phyloP scores from a whole-genome alignment of 768 basidiomycete species.

The Neoboletus brunneissimus region DNA sequence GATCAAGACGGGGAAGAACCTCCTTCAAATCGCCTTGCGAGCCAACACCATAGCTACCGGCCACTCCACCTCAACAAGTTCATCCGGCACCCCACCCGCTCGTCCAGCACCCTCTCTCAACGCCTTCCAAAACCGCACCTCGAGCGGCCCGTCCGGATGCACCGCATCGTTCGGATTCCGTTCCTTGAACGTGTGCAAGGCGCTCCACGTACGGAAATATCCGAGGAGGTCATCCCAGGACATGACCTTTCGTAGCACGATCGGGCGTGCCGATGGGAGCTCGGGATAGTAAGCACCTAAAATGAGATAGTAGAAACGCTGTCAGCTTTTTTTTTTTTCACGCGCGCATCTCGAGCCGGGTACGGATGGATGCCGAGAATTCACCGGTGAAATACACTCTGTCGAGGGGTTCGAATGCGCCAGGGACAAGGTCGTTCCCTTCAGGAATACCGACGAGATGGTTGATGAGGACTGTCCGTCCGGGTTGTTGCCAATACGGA shows the following conservation, averaged over 20 bases:
- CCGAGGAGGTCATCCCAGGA: constrained; percentile 63
- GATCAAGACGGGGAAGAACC: too few species aligned
- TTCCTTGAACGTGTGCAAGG: constrained; percentile 67
- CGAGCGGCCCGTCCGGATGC: constrained; percentile 57
- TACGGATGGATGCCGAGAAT: not conserved
- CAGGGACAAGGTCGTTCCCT: not conserved
- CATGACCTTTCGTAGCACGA: constrained; percentile 58
- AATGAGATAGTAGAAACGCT: not conserved
- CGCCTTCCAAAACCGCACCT: constrained; percentile 58
- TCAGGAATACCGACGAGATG: constrained; percentile 4
- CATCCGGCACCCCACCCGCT: constrained; percentile 18
- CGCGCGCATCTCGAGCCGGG: not conserved
- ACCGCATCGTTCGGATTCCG: constrained; percentile 52
- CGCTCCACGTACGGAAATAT: constrained; percentile 71
- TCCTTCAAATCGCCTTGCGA: constrained; percentile 5
- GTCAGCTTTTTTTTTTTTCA: not conserved
- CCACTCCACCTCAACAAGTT: constrained; percentile 42
- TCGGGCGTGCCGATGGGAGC: constrained; percentile 33
- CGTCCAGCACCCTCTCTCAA: constrained; percentile 41
- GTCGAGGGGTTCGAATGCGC: constrained; percentile 39
- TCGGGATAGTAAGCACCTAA: constrained; percentile 43
- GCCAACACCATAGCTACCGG: constrained; percentile 32
- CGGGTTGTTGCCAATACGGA: constrained; percentile 9
- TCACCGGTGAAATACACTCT: constrained; percentile 60
- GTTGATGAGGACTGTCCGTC: not conserved